A percentile compares a stretch with the other conserved stretches of the same genome.
Conservation (phyloP, 768 basidiomycete species). For the Chalciporus piperatus region DNA sequence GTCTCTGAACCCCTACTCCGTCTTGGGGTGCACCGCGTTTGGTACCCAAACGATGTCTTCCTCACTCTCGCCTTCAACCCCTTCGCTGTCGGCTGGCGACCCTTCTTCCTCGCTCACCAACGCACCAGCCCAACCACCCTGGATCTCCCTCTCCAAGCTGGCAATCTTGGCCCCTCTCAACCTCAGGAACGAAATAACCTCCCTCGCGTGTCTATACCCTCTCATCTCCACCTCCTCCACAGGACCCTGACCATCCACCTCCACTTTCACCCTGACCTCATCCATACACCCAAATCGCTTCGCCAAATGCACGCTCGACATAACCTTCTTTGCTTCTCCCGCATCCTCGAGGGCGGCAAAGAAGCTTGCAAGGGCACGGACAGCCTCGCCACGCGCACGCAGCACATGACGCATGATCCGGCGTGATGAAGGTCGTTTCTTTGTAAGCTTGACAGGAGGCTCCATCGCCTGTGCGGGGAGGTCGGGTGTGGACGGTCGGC, state of each 20-base stretch:
- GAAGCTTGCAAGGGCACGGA: slow-evolving; percentile 68
- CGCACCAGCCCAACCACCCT: slow-evolving; percentile 68
- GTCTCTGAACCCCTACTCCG: slow-evolving; percentile 1
- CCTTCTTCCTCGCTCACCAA: slow-evolving; percentile 53
- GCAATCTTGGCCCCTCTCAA: slow-evolving; percentile 70
- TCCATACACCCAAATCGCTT: slow-evolving; percentile 39
- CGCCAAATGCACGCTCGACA: slow-evolving; percentile 50
- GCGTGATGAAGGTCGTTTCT: slow-evolving; percentile 65
- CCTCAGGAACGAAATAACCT: slow-evolving; percentile 72
- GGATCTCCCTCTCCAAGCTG: slow-evolving; percentile 40
- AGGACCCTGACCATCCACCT: slow-evolving; percentile 26
- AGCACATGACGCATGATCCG: slow-evolving; percentile 88
- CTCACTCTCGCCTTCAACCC: slow-evolving; percentile 21
- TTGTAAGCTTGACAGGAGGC: slow-evolving; percentile 34
- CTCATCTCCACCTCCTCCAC: slow-evolving; percentile 22
- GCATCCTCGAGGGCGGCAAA: slow-evolving; percentile 60
- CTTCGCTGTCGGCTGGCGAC: slow-evolving; percentile 23
- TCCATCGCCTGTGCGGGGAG: slow-evolving; percentile 31
- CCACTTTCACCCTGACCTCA: slow-evolving; percentile 26
- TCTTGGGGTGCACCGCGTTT: slow-evolving; percentile 12
- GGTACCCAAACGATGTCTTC: slow-evolving; percentile 35
- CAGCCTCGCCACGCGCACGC: slow-evolving; percentile 79
- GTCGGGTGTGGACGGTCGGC: slow-evolving; percentile 30
- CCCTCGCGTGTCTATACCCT: slow-evolving; percentile 65
- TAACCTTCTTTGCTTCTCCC: slow-evolving; percentile 44